Evolutionary conservation across 352 stramenopile species (phyloP), one percentile per base, ranked within the genome.

Genomic region (Phytophthora kernoviae): DNA sequence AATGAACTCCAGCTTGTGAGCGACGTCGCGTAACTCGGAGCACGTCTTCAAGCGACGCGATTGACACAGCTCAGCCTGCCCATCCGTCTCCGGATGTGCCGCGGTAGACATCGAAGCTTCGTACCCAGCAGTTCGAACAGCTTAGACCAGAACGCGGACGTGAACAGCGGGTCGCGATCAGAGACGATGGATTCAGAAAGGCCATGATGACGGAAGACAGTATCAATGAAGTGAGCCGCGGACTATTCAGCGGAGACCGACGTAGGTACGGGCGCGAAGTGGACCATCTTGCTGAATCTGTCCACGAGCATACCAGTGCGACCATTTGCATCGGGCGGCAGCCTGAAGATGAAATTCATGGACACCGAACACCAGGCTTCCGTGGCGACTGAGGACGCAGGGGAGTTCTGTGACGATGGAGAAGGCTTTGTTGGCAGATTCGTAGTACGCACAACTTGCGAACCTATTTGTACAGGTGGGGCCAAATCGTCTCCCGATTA

Each of bases 1-100:
- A 61, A 58, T 0, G 17, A 24, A 12, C 40, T 62, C 59, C 59
- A 73, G n/a, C n/a, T 36, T 0, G 0, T 5, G 53, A 55, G 63
- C 0, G 37, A 56, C 4, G 24, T 48, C 2, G 63, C 51, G 42
- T 58, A 63, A 20, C 44, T 66, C 49, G 49, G 0, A 60, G 18
- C 15, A 75, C 30, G 42, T 66, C 54, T 44, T 59, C 64, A 8
- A 65, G 30, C n/a, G 4, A 60, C 52, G 21, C 62, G 67, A 32
- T 72, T 76, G 14, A 66, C 68, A 21, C 62, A n/a, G 51, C 21
- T 73, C 63, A 0, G 62, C 73, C 17, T 73, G 62, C 1, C 52
- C 68, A 30, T 76, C 57, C 0, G 62, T 72, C 32, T 76, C n/a
- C 40, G 50, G 58, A 40, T 72, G 63, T 0, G 36, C 26, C 3